Evolutionary conservation across 371 early-diverging fungal genomes (phyloP), one percentile per base, ranked within the genome.

Genomic region (Rhizopus delemar): DNA sequence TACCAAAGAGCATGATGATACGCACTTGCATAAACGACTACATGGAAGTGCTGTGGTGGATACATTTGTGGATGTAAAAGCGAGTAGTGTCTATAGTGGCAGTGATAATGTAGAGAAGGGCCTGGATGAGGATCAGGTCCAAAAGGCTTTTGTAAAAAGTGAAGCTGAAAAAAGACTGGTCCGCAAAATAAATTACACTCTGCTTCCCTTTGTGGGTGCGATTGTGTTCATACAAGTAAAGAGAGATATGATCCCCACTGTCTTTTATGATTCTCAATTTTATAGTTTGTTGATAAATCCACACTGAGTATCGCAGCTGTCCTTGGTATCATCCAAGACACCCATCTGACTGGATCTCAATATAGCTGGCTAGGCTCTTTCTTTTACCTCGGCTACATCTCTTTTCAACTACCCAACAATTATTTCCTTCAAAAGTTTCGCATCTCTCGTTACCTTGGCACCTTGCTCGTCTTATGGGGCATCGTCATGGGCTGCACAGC

Each of bases 381-480:
- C 0, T 76, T 76, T 38, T 76, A 76, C 34, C 57, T 72, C 8
- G 76, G 76, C 0, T 75, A 64, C 46, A 48, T 75, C 35, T 63
- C 59, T 3, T 65, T 64, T 50, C 75, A 75, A 57, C n/a, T 73
- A n/a, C 77, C 77, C 2, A 76, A 70, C 39, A 68, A 71, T 7
- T 71, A 63, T 35, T 38, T 69, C 13, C 53, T 76, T 50, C 77
- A 73, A 31, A 60, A 68, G 1, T 43, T 76, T 8, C 73, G 71
- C 1, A 59, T 73, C 12, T 61, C 57, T 0, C 70, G 67, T 34
- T 71, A 73, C 8, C 51, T 71, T 3, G 73, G 77, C 3, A 16
- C 31, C 5, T 52, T 73, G 31, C 49, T 73, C 2, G 9, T 69
- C 8, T 5, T 60, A 2, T 73, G 77, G 77, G 68, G 68, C 2